Evolutionary conservation across 2,329 filamentous ascomycete genomes (phyloP), one percentile per base, ranked within the genome.

Genomic region (Clarireedia homoeocarpa): DNA sequence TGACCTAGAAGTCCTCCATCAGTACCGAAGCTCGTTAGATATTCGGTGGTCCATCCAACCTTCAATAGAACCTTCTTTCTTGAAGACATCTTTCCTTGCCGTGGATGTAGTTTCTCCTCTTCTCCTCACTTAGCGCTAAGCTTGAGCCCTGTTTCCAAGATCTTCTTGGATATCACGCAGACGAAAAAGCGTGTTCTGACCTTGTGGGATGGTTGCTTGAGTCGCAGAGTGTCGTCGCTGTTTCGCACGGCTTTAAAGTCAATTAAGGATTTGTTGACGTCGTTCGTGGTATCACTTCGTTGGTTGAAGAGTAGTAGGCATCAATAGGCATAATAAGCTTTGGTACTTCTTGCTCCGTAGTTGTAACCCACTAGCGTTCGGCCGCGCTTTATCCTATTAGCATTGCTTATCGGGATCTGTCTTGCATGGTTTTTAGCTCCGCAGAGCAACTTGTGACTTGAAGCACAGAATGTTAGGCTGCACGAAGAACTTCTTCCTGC

Each of bases 51-150:
- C 17, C 2, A 23, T 59, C 67, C 59, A 73, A 85, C 83, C 80
- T 86, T 86, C 64, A 86, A 75, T 61, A 86, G 74, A 62, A 85
- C 82, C 77, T 86, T 86, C 80, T 85, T 86, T 68, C 79, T 75
- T 30, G 53, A 55, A 51, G 53, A 26, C 53, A 55, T 55, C 17
- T 55, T 51, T 51, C 9, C 20, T 51, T 23, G 39, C 44, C 17
- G 20, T 44, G 44, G 27, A 51, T 51, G 26, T 45, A 38, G 44
- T 55, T 38, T 51, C 40, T 44, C 6, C 40, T 47, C 20, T 51
- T 44, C 24, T 40, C 23, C 23, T 54, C 52, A 42, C 44, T 38
- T 34, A 24, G 47, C 47, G 47, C 53, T 27, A 45, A 38, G 27
- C 34, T 51, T 36, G 36, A 45, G 15, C 14, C 42, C 42, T 55